Evolutionary conservation across 768 basidiomycete genomes (phyloP).

Genomic region (Pilatotrama ljubarskyi): DNA sequence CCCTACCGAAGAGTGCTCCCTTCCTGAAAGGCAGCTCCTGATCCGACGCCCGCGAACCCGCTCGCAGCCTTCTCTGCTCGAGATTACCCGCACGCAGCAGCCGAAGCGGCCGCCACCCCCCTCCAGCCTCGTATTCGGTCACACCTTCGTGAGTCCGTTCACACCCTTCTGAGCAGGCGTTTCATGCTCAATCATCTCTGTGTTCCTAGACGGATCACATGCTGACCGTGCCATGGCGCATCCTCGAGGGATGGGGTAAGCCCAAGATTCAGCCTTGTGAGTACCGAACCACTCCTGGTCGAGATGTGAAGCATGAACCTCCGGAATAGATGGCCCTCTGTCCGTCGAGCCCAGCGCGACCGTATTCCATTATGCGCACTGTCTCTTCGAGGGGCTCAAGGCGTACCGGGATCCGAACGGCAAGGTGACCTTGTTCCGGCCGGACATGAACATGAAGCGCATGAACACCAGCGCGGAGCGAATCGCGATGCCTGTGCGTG

Average conservation of each 20-base stretch:
- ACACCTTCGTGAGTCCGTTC: slow-evolving; percentile 63
- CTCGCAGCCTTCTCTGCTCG: slow-evolving; percentile 54
- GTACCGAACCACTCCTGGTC: slow-evolving; percentile 28
- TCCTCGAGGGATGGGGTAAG: slow-evolving; percentile 72
- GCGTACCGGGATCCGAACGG: slow-evolving; percentile 79
- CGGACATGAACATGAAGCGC: slow-evolving; percentile 96
- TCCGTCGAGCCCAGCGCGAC: slow-evolving; percentile 74
- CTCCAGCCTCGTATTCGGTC: slow-evolving; percentile 77
- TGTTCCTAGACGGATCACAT: slow-evolving; percentile 76
- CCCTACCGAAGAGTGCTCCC: background rate
- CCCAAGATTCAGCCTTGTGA: slow-evolving; percentile 84
- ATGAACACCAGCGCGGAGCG: slow-evolving; percentile 86
- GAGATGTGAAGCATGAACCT: background rate
- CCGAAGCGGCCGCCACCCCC: slow-evolving; percentile 67
- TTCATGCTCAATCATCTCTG: slow-evolving; percentile 10
- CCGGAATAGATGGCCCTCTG: slow-evolving; percentile 59
- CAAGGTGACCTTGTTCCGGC: slow-evolving; percentile 82
- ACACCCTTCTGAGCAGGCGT: background rate
- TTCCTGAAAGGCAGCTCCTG: background rate
- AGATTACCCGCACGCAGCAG: slow-evolving; percentile 46
- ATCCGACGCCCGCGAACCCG: background rate
- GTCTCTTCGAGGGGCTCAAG: slow-evolving; percentile 93
- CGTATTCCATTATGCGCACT: slow-evolving; percentile 92
- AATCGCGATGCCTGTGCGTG: slow-evolving; percentile 70
- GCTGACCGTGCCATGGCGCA: slow-evolving; percentile 74